Base-by-base conservation (phyloP, 305 asterid genomes). In the Fraxinus xanthoxyloides region DNA sequence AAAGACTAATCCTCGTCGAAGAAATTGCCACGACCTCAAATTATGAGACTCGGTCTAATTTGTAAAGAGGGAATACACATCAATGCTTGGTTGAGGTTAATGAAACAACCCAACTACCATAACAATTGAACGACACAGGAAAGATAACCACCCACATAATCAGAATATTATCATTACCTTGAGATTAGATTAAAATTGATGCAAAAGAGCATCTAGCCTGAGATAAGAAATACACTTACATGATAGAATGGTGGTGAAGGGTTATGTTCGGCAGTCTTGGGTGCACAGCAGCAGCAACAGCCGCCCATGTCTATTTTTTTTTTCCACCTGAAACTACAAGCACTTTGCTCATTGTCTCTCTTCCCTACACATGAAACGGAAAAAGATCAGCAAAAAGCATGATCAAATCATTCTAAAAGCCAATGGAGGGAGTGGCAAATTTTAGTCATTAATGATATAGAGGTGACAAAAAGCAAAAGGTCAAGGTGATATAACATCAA, bases 271-370 rank as follows among this genome's bases (percentile, higher is more conserved):
- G 84, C 84, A 80, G 86, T 70, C 91, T 84, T 89, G 40, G 95
- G 85, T 28, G 94, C 92, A 90, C 93, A 90, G 91, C 98, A 94
- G 80, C 95, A 93, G 80, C 92, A 89, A 80, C 98, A 94, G 87
- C 90, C 97, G 67, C 98, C 98, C 98, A 95, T 95, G 82, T 84
- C 87, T 85, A 79, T 75, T 31, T 81, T 78, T 38, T 36, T 0
- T 34, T 86, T 81, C 92, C 90, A 85, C 89, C 87, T 36, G 82
- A 81, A 77, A 86, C 88, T 86, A 82, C 78, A 54, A 65, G 88
- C 74, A 74, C 87, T 86, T 85, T 81, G 90, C 76, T 85, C 97
- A 93, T 93, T 73, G 76, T 87, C 43, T 86, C 85, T 83, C 81
- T 80, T 87, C 87, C 80, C 90, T 87, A 80, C 85, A 86, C 34